These are phyloP conservation scores for Ajuga reptans DNA, from an alignment of 305 asterid species.

Conservation along the genomic window DNA sequence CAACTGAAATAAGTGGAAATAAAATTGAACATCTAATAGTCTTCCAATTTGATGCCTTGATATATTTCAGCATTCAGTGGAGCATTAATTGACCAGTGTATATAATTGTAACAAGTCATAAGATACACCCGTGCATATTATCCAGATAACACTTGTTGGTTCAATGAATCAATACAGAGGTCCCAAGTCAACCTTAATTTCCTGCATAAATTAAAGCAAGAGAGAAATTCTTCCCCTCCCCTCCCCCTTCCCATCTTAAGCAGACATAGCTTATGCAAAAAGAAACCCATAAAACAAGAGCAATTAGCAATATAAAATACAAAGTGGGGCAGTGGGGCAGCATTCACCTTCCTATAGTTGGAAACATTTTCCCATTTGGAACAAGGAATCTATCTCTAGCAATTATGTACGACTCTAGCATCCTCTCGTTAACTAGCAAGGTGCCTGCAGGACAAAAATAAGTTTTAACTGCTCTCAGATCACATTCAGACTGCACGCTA, in stretches of 20 bases:
- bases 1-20: background rate
- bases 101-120: background rate
- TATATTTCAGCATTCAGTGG: background rate
- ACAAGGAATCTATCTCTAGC: constrained; percentile 96
- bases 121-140: background rate
- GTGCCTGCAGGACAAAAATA: constrained; percentile 61
- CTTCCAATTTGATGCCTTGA: background rate
- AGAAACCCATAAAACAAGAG: background rate
- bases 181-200: too few relatives aligned
- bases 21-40: background rate
- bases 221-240: too few relatives aligned
- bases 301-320: background rate
- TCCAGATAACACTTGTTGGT: background rate
- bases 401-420: constrained; percentile 95
- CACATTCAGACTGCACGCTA: constrained; percentile 14
- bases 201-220: too few relatives aligned
- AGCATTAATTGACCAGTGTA: background rate
- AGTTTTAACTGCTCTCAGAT: constrained; percentile 2
- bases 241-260: background rate
- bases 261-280: constrained; percentile 9
- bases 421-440: constrained; percentile 91
- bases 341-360: constrained; percentile 75
- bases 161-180: too few relatives aligned
- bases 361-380: constrained; percentile 93
- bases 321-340: constrained; percentile 8